Evolutionary conservation across 148 eudicot species (phyloP).

Genomic region (Oxyria digyna): DNA sequence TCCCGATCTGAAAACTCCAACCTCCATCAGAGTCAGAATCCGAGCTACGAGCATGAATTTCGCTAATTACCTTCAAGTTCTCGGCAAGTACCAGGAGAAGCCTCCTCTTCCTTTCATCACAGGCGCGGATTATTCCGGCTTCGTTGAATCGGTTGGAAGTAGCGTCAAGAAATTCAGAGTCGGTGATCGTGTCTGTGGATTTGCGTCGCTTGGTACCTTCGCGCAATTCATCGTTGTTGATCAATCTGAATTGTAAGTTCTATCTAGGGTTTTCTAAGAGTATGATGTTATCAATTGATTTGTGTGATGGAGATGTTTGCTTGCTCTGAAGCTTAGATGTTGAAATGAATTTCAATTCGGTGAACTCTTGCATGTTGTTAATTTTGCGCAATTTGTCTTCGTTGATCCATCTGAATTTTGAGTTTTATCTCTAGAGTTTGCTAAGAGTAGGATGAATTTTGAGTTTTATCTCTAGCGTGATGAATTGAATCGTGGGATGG

Average conservation of each 20-base stretch:
- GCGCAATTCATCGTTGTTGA: slow-evolving; percentile 76
- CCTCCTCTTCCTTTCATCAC: slow-evolving; percentile 61
- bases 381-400: too few species aligned
- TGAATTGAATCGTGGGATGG: too few species aligned
- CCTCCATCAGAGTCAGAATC: slow-evolving; percentile 45
- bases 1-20: slow-evolving; percentile 45
- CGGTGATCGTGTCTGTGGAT: slow-evolving; percentile 64
- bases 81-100: slow-evolving; percentile 90
- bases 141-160: slow-evolving; percentile 42
- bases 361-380: too few species aligned
- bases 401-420: too few species aligned
- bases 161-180: slow-evolving; percentile 41
- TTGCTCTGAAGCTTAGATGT: too few species aligned
- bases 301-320: too few species aligned
- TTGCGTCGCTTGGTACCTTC: slow-evolving; percentile 51
- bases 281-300: too few species aligned
- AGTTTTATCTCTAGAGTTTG: too few species aligned
- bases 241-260: slow-evolving; percentile 54
- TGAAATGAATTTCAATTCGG: too few species aligned
- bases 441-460: too few species aligned
- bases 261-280: neutral
- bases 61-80: slow-evolving; percentile 76
- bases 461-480: too few species aligned
- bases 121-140: slow-evolving; percentile 84
- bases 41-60: slow-evolving; percentile 72